Percentiles rank a stretch among this genome's conserved stretches.
These are phyloP conservation scores for Nematodospora anomalae DNA, from an alignment of 1,139 yeast genomes.

Conservation along the genomic window DNA sequence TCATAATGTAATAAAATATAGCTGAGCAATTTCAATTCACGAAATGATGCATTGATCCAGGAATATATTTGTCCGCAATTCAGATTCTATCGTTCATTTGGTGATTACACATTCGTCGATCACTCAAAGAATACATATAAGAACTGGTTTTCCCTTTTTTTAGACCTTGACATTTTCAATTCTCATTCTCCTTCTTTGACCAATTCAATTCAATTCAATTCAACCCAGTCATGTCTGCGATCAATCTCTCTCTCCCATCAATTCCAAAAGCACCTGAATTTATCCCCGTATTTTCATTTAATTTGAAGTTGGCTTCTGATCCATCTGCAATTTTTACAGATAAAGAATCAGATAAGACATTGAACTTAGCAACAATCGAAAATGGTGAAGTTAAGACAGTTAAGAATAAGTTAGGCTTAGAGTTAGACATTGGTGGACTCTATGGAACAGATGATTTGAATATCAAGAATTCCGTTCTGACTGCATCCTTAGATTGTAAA, in stretches of 20 bases:
- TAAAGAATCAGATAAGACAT: conserved; percentile 17
- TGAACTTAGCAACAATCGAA: conserved; percentile 23
- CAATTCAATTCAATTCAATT: no score
- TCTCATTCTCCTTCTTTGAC: no score
- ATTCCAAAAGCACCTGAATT: conserved; percentile 23
- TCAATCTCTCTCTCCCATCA: conserved; percentile 13
- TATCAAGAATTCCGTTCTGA: conserved; percentile 26
- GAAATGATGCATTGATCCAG: no score
- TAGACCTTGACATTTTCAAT: no score
- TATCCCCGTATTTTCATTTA: conserved; percentile 32
- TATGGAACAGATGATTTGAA: conserved; percentile 51
- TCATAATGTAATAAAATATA: no score
- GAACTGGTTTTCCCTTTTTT: no score
- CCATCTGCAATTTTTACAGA: conserved; percentile 18
- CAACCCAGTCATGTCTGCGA: conserved; percentile 9
- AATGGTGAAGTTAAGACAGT: conserved; percentile 32
- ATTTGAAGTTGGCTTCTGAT: conserved; percentile 23
- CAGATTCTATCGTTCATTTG: no score
- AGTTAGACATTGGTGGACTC: conserved; percentile 26
- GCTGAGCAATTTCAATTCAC: no score
- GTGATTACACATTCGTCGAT: no score
- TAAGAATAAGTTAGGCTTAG: conserved; percentile 29
- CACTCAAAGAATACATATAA: no score
- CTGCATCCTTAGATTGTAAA: conserved; percentile 49
- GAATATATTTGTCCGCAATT: no score